Base-by-base conservation (phyloP, 2,329 filamentous ascomycete species). In the Ophiostoma australiae region DNA sequence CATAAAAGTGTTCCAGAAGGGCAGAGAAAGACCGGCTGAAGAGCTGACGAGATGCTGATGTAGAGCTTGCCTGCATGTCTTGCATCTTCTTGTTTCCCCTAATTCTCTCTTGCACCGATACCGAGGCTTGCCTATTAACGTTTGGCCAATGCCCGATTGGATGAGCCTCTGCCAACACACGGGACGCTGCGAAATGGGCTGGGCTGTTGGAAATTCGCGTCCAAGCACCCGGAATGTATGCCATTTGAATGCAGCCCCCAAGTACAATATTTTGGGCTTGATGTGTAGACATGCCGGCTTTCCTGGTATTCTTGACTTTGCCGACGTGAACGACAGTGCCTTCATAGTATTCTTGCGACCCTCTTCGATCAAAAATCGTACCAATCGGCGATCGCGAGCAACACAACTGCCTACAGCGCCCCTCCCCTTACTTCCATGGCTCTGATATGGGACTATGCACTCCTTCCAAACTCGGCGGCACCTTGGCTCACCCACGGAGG, bases 11-110 rank as follows among this genome's bases (percentile, higher is more conserved):
- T 13, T 27, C 58, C 58, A 17, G 27, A 63, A 63, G 23, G 58
- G 10, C 27, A 17, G 13, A 63, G 58, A 63, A 63, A 27, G 58
- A 63, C 58, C 58, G 27, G 58, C 58, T 63, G 58, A 63, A 27
- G 27, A 27, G 52, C 52, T 58, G n/a, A 58, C 2, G 8, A 55
- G 20, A 55, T 23, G 52, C 23, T 58, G 17, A 48, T 58, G 10
- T 27, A 27, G 23, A 27, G 52, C 52, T 15, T 58, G 8, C 20
- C 52, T 58, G 23, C 52, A 58, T 58, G 52, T 58, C 52, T 58
- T 58, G 52, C 10, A 31, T 13, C 52, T 23, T 31, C n/a, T n/a
- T 27, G 52, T 23, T 58, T 58, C 4, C 20, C 10, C 17, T 27
- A 27, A 23, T 11, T n/a, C n/a, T 23, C 3, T 55, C 52, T 23